phyloP scores from a whole-genome alignment of 1,284 basidiomycete species.

The Tranzscheliella williamsii region DNA sequence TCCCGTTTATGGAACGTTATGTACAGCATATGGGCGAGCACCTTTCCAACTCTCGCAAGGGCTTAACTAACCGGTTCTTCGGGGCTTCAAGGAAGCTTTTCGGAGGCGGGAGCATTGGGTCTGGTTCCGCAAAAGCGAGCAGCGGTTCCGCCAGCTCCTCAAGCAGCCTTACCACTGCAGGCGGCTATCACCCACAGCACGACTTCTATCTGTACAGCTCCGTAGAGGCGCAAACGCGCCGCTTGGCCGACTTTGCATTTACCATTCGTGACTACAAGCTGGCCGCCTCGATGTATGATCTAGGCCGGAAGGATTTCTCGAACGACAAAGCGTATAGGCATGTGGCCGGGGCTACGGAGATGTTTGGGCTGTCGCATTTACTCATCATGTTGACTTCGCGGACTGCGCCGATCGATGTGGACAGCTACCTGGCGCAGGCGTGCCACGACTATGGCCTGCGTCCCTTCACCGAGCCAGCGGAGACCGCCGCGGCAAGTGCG shows the following conservation, averaged over 20 bases:
- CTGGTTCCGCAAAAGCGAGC: conserved; percentile 57
- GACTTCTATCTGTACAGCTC: conserved; percentile 62
- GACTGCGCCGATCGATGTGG: conserved; percentile 40
- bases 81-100: conserved; percentile 66
- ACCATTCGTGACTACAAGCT: conserved; percentile 86
- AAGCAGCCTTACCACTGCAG: conserved; percentile 46
- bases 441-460: conserved; percentile 24
- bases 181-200: conserved; percentile 26
- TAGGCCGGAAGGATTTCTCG: conserved; percentile 66
- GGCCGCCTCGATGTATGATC: conserved; percentile 82
- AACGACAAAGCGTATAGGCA: conserved; percentile 52
- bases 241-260: conserved; percentile 94
- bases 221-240: conserved; percentile 64
- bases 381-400: conserved; percentile 38
- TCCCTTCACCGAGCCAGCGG: conserved; percentile 2
- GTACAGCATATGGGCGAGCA: conserved; percentile 91
- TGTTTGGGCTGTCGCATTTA: conserved; percentile 52
- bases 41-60: conserved; percentile 79
- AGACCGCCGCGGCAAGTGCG: not conserved
- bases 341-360: conserved; percentile 53
- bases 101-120: conserved; percentile 43
- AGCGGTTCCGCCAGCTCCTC: conserved; percentile 1
- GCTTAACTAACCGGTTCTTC: conserved; percentile 80
- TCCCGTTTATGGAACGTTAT: conserved; percentile 95
- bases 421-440: conserved; percentile 41